Evolutionary conservation across 352 stramenopile genomes (phyloP).

Genomic region (Pythium graminicola): DNA sequence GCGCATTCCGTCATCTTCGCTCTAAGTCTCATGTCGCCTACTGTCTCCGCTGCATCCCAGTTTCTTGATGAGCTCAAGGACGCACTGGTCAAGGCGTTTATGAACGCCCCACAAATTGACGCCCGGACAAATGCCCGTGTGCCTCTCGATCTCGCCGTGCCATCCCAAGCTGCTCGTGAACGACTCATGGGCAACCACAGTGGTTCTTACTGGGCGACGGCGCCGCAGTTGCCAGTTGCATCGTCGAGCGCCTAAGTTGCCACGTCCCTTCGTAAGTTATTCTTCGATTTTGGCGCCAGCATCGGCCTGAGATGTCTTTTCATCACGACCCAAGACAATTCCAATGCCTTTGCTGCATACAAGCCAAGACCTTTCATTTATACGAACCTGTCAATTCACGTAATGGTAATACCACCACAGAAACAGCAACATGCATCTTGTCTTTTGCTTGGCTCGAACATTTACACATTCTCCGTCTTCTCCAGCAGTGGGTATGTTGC

Average conservation of each 20-base stretch:
- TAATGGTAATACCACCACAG: too few species aligned
- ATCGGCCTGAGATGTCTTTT: not conserved
- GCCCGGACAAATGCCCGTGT: slow-evolving; percentile 50
- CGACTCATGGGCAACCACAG: slow-evolving; percentile 49
- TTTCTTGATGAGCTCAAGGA: slow-evolving; percentile 46
- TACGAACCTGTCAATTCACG: too few species aligned
- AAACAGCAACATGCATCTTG: too few species aligned
- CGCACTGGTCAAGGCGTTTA: slow-evolving; percentile 59
- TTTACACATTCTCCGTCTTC: too few species aligned
- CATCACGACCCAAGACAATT: not conserved
- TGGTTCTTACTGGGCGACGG: slow-evolving; percentile 45
- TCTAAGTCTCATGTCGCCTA: not conserved
- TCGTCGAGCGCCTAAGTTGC: slow-evolving; percentile 22
- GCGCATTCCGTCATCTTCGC: not conserved
- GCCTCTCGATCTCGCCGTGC: slow-evolving; percentile 52
- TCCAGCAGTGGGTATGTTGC: slow-evolving; percentile 77
- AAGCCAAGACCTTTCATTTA: too few species aligned
- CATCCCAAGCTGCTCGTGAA: slow-evolving; percentile 34
- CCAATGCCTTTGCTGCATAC: not conserved
- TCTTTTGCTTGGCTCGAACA: too few species aligned
- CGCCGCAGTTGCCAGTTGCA: slow-evolving; percentile 45
- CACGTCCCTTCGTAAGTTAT: slow-evolving; percentile 9
- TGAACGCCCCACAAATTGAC: slow-evolving; percentile 74
- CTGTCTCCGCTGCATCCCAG: slow-evolving; percentile 14
- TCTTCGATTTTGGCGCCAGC: not conserved